Evolutionary conservation across 129 eudicot genomes (phyloP).

Genomic region (Helichrysum umbraculigerum): DNA sequence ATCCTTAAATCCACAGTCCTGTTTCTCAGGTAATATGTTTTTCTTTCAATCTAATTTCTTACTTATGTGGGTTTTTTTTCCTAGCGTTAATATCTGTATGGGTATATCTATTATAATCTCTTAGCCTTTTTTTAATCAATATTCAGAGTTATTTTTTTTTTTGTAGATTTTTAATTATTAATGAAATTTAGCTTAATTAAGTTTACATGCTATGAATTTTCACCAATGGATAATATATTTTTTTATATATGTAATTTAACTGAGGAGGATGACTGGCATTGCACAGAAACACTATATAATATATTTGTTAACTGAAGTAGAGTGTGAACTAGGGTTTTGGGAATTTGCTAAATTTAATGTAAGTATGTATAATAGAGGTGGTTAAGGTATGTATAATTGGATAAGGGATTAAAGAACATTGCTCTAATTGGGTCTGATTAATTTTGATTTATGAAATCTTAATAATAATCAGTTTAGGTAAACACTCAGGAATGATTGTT

Average conservation of each 20-base stretch:
- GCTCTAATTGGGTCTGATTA: not conserved
- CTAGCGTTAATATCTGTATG: constrained; percentile 15
- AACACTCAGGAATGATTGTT: too few relatives aligned
- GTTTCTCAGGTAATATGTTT: constrained; percentile 24
- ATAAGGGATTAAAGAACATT: not conserved
- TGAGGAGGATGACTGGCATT: constrained; percentile 19
- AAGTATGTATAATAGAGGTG: not conserved
- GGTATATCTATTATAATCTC: not conserved
- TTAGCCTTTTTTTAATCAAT: constrained; percentile 8
- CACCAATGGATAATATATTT: not conserved
- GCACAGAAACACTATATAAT: not conserved
- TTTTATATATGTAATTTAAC: too few relatives aligned
- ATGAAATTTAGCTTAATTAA: not conserved
- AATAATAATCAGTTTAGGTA: too few relatives aligned
- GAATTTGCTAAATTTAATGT: constrained; percentile 12
- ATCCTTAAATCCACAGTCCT: constrained; percentile 18
- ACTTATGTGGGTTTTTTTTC: not conserved
- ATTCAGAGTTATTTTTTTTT: not conserved
- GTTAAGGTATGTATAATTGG: not conserved
- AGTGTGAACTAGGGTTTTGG: constrained; percentile 27
- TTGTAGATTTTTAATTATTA: too few relatives aligned
- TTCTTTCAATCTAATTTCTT: not conserved
- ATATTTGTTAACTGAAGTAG: constrained; percentile 14
- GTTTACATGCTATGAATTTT: constrained; percentile 3
- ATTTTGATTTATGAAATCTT: not conserved